A percentile compares a stretch with the other conserved stretches of the same genome.
Conservation (phyloP, 2,329 filamentous ascomycete genomes). For the Bipolaris zeicola region DNA sequence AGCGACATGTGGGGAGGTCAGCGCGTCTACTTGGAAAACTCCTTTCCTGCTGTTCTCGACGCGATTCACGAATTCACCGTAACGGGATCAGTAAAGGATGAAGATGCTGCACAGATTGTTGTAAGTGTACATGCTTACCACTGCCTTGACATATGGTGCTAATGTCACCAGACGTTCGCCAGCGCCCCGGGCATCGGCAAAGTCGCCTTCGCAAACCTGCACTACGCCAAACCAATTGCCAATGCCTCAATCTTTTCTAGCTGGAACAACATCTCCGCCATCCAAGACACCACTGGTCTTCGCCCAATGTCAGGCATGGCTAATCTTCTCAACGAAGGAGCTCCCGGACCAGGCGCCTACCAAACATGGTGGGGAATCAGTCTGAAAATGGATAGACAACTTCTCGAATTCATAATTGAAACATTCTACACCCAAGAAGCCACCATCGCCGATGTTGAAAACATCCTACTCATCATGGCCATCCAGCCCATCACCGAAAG, state of each 20-base stretch:
- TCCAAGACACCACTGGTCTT: conserved; percentile 29
- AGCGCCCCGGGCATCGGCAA: conserved; percentile 23
- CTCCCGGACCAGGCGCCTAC: conserved; percentile 9
- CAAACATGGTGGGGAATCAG: conserved; percentile 30
- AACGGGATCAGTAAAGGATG: conserved; percentile 15
- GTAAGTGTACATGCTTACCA: conserved; percentile 3
- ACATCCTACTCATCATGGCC: conserved; percentile 23
- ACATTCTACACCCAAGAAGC: conserved; percentile 22
- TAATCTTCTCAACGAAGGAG: conserved; percentile 18
- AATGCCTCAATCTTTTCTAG: conserved; percentile 32
- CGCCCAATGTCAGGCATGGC: conserved; percentile 27
- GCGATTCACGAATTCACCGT: conserved; percentile 22
- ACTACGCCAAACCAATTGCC: conserved; percentile 31
- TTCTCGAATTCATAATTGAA: conserved; percentile 19
- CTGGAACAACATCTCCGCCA: conserved; percentile 29
- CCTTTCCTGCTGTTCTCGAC: conserved; percentile 18
- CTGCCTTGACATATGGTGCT: not conserved
- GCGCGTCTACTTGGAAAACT: conserved; percentile 16
- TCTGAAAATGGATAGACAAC: conserved; percentile 22
- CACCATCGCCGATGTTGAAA: conserved; percentile 19
- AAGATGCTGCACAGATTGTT: conserved; percentile 28
- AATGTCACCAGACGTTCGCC: conserved; percentile 26
- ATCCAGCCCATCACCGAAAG: conserved; percentile 22
- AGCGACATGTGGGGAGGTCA: conserved; percentile 34
- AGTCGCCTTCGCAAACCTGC: conserved; percentile 24